phyloP scores from a whole-genome alignment of 495 filamentous ascomycete species.

The Podospora tetraspora region DNA sequence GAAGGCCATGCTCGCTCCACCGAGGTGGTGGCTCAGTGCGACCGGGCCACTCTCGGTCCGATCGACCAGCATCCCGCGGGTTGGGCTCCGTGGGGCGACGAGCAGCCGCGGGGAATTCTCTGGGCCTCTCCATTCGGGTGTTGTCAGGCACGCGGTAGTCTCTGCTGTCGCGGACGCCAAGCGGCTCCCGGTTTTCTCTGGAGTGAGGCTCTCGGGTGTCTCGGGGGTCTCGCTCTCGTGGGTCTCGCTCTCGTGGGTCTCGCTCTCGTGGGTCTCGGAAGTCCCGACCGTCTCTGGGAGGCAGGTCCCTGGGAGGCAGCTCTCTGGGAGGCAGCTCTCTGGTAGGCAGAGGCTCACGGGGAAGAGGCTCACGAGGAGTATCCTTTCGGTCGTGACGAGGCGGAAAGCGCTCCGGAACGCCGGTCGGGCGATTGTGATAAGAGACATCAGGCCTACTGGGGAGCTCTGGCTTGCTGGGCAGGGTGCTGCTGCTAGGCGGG shows the following conservation, averaged over 20 bases:
- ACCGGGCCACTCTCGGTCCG: conserved; percentile 30
- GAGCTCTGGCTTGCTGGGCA: conserved; percentile 35
- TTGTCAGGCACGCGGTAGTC: conserved; percentile 29
- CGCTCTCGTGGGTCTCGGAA: conserved; percentile 34
- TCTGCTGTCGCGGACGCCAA: conserved; percentile 30
- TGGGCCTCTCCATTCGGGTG: conserved; percentile 27
- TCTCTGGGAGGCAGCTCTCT: not conserved
- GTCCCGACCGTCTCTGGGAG: conserved; percentile 21
- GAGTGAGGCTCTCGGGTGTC: conserved; percentile 32
- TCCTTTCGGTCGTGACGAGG: conserved; percentile 32
- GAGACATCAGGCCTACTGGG: conserved; percentile 44
- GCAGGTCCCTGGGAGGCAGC: not conserved
- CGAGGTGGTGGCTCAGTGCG: conserved; percentile 32
- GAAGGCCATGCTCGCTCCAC: conserved; percentile 24
- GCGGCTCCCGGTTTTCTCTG: conserved; percentile 35
- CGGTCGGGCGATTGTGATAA: conserved; percentile 28
- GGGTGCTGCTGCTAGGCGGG: conserved; percentile 28
- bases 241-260: conserved; percentile 33
- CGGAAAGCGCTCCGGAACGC: conserved; percentile 36
- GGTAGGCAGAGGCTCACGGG: conserved; percentile 2
- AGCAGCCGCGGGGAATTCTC: conserved; percentile 24
- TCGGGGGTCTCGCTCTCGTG: conserved; percentile 29
- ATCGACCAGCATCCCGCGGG: conserved; percentile 28
- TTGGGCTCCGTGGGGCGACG: conserved; percentile 23
- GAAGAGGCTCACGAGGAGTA: conserved; percentile 7